Conservation (phyloP, 1,284 basidiomycete genomes). For the Heterobasidion irregulare region DNA sequence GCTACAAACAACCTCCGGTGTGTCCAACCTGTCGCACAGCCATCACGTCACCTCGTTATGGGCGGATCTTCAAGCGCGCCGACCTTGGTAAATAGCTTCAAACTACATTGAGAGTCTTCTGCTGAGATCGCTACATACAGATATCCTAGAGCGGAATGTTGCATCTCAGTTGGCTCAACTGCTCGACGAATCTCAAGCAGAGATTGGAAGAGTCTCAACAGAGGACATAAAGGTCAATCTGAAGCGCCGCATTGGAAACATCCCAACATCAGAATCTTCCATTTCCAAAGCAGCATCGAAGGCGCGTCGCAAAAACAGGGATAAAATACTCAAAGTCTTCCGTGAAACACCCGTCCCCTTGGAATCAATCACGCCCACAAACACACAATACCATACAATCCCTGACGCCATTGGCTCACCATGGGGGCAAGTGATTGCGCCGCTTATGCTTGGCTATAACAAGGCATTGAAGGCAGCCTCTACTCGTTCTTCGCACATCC, state of each 20-base stretch:
- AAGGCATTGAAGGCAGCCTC: background rate
- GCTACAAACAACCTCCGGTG: constrained; percentile 35
- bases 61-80: constrained; percentile 52
- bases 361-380: background rate
- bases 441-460: background rate
- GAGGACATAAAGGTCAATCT: background rate
- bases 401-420: background rate
- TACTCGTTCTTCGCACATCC: background rate
- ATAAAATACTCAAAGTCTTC: background rate
- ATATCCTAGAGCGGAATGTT: constrained; percentile 56
- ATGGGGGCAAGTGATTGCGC: background rate
- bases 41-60: constrained; percentile 47
- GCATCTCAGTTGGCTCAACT: constrained; percentile 39
- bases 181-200: constrained; percentile 22
- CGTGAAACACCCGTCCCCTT: background rate
- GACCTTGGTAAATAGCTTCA: constrained; percentile 20
- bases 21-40: constrained; percentile 49
- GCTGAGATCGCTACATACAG: constrained; percentile 11
- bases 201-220: constrained; percentile 19
- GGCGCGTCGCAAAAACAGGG: background rate
- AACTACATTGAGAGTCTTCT: too few relatives aligned
- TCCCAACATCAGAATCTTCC: background rate
- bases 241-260: constrained; percentile 1
- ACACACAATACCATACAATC: background rate
- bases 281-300: constrained; percentile 5